A percentile compares a stretch with the other conserved stretches of the same genome.
These are phyloP conservation scores for Isochrysis galbana DNA, from an alignment of 78 protist species.

Conservation along the genomic window DNA sequence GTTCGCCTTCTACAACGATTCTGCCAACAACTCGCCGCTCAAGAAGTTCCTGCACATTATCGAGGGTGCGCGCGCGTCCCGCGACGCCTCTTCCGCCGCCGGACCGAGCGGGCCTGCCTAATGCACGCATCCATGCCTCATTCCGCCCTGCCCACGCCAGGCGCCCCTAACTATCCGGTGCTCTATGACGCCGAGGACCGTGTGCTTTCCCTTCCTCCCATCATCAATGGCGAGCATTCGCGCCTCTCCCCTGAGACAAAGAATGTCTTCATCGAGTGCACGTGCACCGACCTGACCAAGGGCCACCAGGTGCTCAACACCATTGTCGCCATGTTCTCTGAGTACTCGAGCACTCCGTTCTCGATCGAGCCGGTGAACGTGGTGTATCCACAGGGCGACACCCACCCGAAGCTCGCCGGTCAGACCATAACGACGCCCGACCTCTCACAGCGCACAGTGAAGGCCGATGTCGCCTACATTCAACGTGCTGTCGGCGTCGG, in stretches of 20 bases:
- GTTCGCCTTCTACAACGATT: slow-evolving; percentile 47
- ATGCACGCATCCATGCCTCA: too few relatives aligned
- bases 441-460: neutral
- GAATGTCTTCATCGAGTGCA: slow-evolving; percentile 97
- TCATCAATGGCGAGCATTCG: slow-evolving; percentile 97
- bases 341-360: slow-evolving; percentile 23
- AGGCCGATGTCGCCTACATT: slow-evolving; percentile 41
- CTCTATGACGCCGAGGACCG: slow-evolving; percentile 82
- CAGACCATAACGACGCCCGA: slow-evolving; percentile 5
- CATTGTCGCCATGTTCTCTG: slow-evolving; percentile 88
- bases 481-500: slow-evolving; percentile 15
- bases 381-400: neutral
- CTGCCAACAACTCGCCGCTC: slow-evolving; percentile 50
- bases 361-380: slow-evolving; percentile 43
- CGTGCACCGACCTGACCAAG: slow-evolving; percentile 88
- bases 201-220: slow-evolving; percentile 98
- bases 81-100: too few relatives aligned
- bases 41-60: slow-evolving; percentile 69
- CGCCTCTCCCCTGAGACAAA: slow-evolving; percentile 52
- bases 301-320: slow-evolving; percentile 90
- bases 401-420: neutral
- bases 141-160: neutral
- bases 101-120: too few relatives aligned
- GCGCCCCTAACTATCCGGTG: slow-evolving; percentile 31
- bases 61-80: too few relatives aligned